Conservation (phyloP, 169 alveolate species). For the Plasmodium coatneyi region DNA sequence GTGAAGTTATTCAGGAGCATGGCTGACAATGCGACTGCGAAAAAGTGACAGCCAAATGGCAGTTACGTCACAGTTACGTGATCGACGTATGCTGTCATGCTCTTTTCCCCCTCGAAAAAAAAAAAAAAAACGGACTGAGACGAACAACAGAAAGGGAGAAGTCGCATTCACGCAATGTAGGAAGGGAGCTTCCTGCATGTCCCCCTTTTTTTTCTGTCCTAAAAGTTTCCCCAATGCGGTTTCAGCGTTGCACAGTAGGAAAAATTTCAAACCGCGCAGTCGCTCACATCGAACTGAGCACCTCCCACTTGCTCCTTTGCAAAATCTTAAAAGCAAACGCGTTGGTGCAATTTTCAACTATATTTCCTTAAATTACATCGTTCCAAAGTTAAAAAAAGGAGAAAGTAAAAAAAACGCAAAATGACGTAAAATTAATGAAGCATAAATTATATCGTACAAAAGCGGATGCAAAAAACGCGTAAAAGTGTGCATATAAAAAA, state of each 20-base stretch:
- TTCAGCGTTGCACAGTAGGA: not conserved
- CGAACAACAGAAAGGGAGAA: not conserved
- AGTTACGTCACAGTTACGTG: not conserved
- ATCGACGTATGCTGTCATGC: not conserved
- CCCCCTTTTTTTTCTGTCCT: not conserved
- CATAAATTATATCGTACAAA: not conserved
- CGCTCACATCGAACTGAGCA: not conserved
- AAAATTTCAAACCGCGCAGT: not conserved
- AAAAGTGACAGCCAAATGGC: not conserved
- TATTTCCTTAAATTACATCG: not conserved
- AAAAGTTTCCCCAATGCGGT: not conserved
- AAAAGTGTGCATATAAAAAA: not conserved
- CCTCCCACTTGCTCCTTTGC: not conserved
- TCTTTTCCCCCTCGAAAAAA: not conserved
- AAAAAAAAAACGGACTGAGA: not conserved
- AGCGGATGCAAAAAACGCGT: not conserved
- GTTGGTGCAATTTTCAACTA: not conserved
- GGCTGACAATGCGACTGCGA: not conserved
- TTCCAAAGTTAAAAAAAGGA: not conserved
- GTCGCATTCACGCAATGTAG: not conserved
- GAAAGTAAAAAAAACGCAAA: not conserved
- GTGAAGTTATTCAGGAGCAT: not conserved
- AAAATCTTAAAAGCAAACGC: not conserved
- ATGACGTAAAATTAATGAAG: not conserved
- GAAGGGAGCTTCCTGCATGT: not conserved